Conservation (phyloP, 2,329 filamentous ascomycete species). For the Xylaria multiplex region DNA sequence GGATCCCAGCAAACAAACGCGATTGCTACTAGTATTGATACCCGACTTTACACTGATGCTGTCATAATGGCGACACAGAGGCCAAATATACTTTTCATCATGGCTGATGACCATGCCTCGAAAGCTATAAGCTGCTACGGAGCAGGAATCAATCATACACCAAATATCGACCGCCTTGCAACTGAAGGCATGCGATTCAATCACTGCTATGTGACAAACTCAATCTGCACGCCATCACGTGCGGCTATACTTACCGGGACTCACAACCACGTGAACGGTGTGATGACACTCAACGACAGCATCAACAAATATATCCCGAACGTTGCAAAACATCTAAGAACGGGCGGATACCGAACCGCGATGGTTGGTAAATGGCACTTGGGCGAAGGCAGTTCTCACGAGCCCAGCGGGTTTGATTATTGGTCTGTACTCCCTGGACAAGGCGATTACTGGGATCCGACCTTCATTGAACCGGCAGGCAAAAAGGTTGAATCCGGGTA, state of each 20-base stretch:
- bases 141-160: slow-evolving; percentile 62
- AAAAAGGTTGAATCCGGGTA: slow-evolving; percentile 54
- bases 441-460: slow-evolving; percentile 62
- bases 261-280: slow-evolving; percentile 64
- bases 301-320: slow-evolving; percentile 63
- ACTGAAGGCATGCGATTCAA: slow-evolving; percentile 62
- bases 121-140: slow-evolving; percentile 57
- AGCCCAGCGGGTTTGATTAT: slow-evolving; percentile 62
- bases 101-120: slow-evolving; percentile 50
- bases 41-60: slow-evolving; percentile 46
- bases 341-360: slow-evolving; percentile 60
- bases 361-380: slow-evolving; percentile 67
- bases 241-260: slow-evolving; percentile 61
- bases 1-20: not conserved
- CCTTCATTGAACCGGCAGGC: slow-evolving; percentile 57
- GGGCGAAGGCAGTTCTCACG: slow-evolving; percentile 57
- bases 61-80: slow-evolving; percentile 49
- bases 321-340: slow-evolving; percentile 57
- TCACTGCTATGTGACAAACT: slow-evolving; percentile 65
- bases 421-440: slow-evolving; percentile 63
- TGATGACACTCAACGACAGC: slow-evolving; percentile 59
- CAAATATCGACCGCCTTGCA: slow-evolving; percentile 61
- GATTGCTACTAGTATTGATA: not conserved
- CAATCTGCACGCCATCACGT: slow-evolving; percentile 62
- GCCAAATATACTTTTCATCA: slow-evolving; percentile 61